These are phyloP conservation scores for Melampsora americana DNA, from an alignment of 1,284 basidiomycete species.

Conservation along the genomic window DNA sequence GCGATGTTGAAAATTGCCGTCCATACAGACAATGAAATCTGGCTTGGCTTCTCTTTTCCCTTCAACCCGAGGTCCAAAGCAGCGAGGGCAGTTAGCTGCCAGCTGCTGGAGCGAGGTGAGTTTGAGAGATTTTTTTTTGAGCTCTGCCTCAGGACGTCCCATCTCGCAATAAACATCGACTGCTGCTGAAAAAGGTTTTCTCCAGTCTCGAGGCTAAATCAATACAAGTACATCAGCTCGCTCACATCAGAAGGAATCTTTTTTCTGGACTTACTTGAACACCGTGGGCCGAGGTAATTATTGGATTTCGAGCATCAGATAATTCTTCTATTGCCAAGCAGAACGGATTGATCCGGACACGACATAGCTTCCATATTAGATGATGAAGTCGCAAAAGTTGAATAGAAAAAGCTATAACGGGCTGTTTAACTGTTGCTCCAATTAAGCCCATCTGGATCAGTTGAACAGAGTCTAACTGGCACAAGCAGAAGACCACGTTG, in stretches of 20 bases:
- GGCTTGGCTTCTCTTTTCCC: neutral
- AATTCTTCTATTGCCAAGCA: constrained; percentile 13
- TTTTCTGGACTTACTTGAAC: too few relatives aligned
- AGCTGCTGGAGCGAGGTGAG: neutral
- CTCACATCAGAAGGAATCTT: neutral
- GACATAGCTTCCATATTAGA: constrained; percentile 13
- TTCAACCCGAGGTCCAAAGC: neutral
- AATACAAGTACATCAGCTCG: neutral
- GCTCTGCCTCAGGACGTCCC: neutral
- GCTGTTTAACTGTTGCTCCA: neutral
- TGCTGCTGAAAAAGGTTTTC: neutral
- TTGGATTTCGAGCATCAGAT: constrained; percentile 11
- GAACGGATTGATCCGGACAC: neutral
- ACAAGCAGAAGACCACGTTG: constrained; percentile 1
- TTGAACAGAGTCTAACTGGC: neutral
- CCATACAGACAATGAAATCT: neutral
- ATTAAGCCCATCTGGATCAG: constrained; percentile 21
- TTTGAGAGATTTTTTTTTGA: neutral
- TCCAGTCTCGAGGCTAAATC: neutral
- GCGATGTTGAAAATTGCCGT: too few relatives aligned
- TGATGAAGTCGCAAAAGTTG: constrained; percentile 13
- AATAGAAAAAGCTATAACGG: constrained; percentile 13
- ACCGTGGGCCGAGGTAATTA: neutral
- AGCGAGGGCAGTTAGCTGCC: constrained; percentile 1
- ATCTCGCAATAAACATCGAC: constrained; percentile 9